Evolutionary conservation across 441 rosid species (phyloP).

Genomic region (Adansonia grandidieri): DNA sequence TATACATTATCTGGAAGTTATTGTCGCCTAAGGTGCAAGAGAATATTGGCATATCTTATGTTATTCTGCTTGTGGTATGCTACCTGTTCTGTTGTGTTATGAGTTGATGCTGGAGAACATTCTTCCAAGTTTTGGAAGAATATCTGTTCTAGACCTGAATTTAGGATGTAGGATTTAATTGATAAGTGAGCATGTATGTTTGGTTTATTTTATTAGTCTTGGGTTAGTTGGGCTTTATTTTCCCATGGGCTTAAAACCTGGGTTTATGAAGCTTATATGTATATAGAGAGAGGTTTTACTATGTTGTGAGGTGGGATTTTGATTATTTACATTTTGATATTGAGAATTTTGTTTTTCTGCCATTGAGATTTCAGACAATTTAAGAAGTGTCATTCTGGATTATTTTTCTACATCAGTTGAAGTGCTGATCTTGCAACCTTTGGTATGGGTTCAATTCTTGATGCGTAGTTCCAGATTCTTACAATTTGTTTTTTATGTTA

Average conservation of each 20-base stretch:
- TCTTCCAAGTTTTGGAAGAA: slow-evolving; percentile 4
- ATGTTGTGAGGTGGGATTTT: not conserved
- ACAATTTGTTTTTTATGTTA: slow-evolving; percentile 24
- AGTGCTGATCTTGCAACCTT: slow-evolving; percentile 4
- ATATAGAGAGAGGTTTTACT: not conserved
- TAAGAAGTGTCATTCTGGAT: slow-evolving; percentile 11
- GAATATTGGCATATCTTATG: not conserved
- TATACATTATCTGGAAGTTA: not conserved
- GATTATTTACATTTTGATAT: not conserved
- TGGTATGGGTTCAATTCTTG: not conserved
- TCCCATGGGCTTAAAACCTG: not conserved
- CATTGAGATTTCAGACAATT: slow-evolving; percentile 6
- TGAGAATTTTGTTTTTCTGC: not conserved
- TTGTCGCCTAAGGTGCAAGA: not conserved
- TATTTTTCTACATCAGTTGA: slow-evolving; percentile 11
- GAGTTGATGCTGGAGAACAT: not conserved
- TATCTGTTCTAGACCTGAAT: not conserved
- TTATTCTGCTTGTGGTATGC: not conserved
- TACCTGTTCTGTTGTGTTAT: not conserved
- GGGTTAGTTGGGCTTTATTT: not conserved
- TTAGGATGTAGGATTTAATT: not conserved
- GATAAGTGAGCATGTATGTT: not conserved
- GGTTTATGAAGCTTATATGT: not conserved
- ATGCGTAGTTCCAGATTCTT: not conserved
- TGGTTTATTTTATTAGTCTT: not conserved